phyloP scores from a whole-genome alignment of 768 basidiomycete genomes.

The Russula sp. region DNA sequence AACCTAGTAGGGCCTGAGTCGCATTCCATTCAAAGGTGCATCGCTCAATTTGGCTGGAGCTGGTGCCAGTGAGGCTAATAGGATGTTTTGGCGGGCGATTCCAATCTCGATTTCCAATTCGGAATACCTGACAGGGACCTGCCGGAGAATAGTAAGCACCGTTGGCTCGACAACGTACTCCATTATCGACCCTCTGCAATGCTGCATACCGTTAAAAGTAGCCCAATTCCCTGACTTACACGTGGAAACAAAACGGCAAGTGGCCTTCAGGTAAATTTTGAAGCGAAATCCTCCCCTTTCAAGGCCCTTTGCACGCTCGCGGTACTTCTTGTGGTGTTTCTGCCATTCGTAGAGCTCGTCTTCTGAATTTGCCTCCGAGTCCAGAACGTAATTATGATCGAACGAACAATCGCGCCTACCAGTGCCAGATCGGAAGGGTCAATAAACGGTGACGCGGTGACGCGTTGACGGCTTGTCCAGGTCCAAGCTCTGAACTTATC shows the following conservation, averaged over 20 bases:
- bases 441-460: too few species aligned
- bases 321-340: conserved; percentile 92
- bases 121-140: conserved; percentile 90
- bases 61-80: background rate
- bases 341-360: conserved; percentile 89
- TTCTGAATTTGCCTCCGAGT: too few species aligned
- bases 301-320: conserved; percentile 71
- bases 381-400: too few species aligned
- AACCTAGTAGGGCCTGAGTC: background rate
- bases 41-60: background rate
- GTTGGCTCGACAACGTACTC: conserved; percentile 81
- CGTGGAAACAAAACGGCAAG: too few species aligned
- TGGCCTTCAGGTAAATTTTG: conserved; percentile 79
- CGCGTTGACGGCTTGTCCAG: too few species aligned
- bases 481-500: too few species aligned
- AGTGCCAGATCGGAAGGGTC: too few species aligned
- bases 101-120: conserved; percentile 91
- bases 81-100: conserved; percentile 46
- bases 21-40: background rate
- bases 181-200: conserved; percentile 71
- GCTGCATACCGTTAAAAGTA: conserved; percentile 82
- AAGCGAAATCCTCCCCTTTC: conserved; percentile 83
- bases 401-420: conserved; percentile 34
- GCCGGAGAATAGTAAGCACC: conserved; percentile 1
- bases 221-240: conserved; percentile 80